A percentile compares a stretch with the other conserved stretches of the same genome.
Evolutionary conservation across 148 eudicot genomes (phyloP).

Genomic region (Fagopyrum tataricum): DNA sequence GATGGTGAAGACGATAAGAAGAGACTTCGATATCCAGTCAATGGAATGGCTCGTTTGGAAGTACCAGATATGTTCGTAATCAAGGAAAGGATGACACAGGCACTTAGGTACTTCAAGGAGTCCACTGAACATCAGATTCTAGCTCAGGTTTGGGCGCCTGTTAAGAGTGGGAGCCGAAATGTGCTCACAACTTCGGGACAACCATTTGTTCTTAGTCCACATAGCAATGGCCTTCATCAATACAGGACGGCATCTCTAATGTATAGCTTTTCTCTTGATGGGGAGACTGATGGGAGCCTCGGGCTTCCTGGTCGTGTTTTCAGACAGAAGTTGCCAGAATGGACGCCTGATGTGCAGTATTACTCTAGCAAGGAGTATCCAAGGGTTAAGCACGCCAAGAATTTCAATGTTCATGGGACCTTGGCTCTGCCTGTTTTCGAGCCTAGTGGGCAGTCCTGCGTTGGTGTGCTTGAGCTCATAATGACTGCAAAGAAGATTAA

Average conservation of each 20-base stretch:
- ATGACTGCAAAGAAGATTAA: conserved; percentile 80
- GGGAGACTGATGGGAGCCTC: conserved; percentile 46
- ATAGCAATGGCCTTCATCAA: conserved; percentile 67
- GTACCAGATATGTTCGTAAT: conserved; percentile 45
- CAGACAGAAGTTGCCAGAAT: conserved; percentile 75
- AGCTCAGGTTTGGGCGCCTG: conserved; percentile 96
- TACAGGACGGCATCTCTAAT: conserved; percentile 71
- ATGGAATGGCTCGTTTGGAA: conserved; percentile 32
- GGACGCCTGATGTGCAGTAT: conserved; percentile 93
- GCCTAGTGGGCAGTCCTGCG: conserved; percentile 71
- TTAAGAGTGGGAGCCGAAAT: conserved; percentile 49
- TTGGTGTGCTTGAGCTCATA: conserved; percentile 90
- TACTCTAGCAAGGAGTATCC: conserved; percentile 76
- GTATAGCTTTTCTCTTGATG: conserved; percentile 69
- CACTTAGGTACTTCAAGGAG: conserved; percentile 70
- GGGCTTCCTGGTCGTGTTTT: conserved; percentile 98
- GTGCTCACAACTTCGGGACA: conserved; percentile 90
- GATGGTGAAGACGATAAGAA: conserved; percentile 28
- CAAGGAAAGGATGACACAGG: conserved; percentile 79
- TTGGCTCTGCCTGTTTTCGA: conserved; percentile 93
- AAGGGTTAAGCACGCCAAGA: conserved; percentile 59
- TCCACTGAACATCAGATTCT: conserved; percentile 67
- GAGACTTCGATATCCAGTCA: conserved; percentile 32
- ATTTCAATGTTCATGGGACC: conserved; percentile 70
- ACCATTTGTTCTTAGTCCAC: conserved; percentile 77